Evolutionary conservation across 1,284 basidiomycete genomes (phyloP).

Genomic region (Pisolithus thermaeus): DNA sequence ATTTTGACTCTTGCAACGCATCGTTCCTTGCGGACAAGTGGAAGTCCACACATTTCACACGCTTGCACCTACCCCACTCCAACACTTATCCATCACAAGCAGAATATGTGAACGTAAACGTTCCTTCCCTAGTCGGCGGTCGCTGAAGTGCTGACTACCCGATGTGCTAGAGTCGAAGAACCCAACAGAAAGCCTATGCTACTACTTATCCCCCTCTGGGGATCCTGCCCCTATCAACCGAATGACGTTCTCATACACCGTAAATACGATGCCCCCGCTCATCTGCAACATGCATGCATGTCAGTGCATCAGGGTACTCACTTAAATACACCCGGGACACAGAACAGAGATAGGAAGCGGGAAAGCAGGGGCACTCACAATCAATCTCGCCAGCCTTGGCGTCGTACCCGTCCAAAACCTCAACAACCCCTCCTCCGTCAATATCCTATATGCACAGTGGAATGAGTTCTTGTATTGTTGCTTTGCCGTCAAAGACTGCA

Average conservation of each 20-base stretch:
- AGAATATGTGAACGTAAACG: no score
- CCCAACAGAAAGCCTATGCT: neutral
- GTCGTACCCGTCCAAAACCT: slow-evolving; percentile 97
- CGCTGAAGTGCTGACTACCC: neutral
- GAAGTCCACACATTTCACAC: no score
- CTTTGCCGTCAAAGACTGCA: slow-evolving; percentile 88
- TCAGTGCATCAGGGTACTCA: neutral
- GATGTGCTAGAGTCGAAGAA: neutral
- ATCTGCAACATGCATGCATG: slow-evolving; percentile 40
- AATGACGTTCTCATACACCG: slow-evolving; percentile 84
- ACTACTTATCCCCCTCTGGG: slow-evolving; percentile 3
- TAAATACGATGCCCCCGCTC: slow-evolving; percentile 94
- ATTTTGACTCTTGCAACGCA: no score
- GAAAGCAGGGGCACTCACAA: slow-evolving; percentile 50
- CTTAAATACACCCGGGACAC: neutral
- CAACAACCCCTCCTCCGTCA: slow-evolving; percentile 82
- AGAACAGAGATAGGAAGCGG: neutral
- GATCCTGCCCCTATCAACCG: slow-evolving; percentile 37
- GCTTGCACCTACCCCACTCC: no score
- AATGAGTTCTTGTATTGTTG: slow-evolving; percentile 87
- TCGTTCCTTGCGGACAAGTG: no score
- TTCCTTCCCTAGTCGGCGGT: no score
- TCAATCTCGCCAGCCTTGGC: slow-evolving; percentile 77
- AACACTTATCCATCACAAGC: no score
- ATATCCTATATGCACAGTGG: slow-evolving; percentile 90